Base-by-base conservation (phyloP, 2,329 filamentous ascomycete genomes). In the Mycosphaerella sp. region DNA sequence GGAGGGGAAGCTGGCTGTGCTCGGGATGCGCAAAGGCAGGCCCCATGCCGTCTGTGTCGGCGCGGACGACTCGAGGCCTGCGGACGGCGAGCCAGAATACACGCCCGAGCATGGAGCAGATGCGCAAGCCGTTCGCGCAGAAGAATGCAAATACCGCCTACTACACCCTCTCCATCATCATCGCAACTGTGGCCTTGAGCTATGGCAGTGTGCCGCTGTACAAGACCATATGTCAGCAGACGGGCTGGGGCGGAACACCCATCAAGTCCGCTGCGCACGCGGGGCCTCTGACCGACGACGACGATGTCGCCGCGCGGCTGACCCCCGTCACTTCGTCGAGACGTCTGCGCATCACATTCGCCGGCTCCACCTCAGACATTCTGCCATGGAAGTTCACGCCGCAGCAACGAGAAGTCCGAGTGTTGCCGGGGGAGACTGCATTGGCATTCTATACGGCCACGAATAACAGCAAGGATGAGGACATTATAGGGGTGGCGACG, bases 401-500 rank as follows among this genome's bases (percentile, higher is more conserved):
- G 1, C 93, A 98, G 73, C 93, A 98, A 76, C 87, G 92, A 54
- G 93, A 98, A 76, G 93, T 98, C 49, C 84, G 89, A 53, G 92
- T 98, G 1, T 78, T 97, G 1, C 95, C 93, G 0, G 95, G 95
- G 60, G 93, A 98, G 77, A 98, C 93, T 2, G 93, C 93, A 4
- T 78, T 98, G 61, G 93, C 95, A 3, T 98, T 98, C 72, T 98
- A 96, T 74, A 98, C 89, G 6, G 93, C 93, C 10, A 96, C 90
- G 53, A 98, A 98, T 76, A 85, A 83, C 61, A 89, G 87, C 57
- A 82, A 88, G 59, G 82, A 87, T 60, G 69, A 71, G 57, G 95
- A 98, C 75, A 97, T 98, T 64, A 97, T 98, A 66, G 93, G 93
- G 45, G 91, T 98, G 42, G 93, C 93, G 9, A 98, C 93, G 6